Percentiles rank a stretch among this genome's conserved stretches.
Conservation (phyloP, 352 stramenopile genomes). For the Phytophthora sp. region DNA sequence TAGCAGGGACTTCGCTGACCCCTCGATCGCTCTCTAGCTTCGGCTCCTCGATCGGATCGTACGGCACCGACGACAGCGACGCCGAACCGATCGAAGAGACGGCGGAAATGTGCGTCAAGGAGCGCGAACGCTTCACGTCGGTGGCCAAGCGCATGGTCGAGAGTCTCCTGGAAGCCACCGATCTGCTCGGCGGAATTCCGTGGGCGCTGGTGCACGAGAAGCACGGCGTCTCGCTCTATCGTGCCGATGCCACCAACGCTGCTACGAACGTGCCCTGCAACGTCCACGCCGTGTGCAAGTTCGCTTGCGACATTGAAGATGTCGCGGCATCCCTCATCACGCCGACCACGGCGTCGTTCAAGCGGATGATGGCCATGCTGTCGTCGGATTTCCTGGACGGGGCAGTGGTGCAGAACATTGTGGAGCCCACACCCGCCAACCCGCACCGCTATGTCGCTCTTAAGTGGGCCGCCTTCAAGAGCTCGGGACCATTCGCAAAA, state of each 20-base stretch:
- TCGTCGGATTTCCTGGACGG: slow-evolving; percentile 87
- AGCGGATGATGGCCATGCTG: slow-evolving; percentile 86
- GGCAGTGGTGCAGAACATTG: slow-evolving; percentile 82
- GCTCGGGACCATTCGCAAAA: slow-evolving; percentile 76
- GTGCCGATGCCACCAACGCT: slow-evolving; percentile 57
- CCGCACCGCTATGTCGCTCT: slow-evolving; percentile 82
- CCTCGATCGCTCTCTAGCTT: slow-evolving; percentile 30
- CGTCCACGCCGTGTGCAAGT: slow-evolving; percentile 87
- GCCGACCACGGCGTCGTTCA: slow-evolving; percentile 77
- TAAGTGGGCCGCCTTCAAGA: slow-evolving; percentile 90
- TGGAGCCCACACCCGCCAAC: slow-evolving; percentile 65
- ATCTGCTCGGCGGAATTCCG: slow-evolving; percentile 71
- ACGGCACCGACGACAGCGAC: slow-evolving; percentile 28
- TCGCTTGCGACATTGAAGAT: slow-evolving; percentile 81
- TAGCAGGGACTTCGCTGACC: slow-evolving; percentile 23
- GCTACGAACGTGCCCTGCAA: slow-evolving; percentile 75
- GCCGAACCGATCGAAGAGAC: slow-evolving; percentile 15
- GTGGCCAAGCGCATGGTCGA: slow-evolving; percentile 86
- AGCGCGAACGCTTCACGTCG: slow-evolving; percentile 73
- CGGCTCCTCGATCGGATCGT: slow-evolving; percentile 26
- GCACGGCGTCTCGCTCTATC: slow-evolving; percentile 85
- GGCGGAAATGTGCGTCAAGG: slow-evolving; percentile 49
- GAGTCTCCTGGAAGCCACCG: slow-evolving; percentile 74
- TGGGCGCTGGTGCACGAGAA: slow-evolving; percentile 84
- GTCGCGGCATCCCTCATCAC: slow-evolving; percentile 86